Evolutionary conservation across 345 rosid species (phyloP), one percentile per base, ranked within the genome.

Genomic region (Pugionium dolabratum): DNA sequence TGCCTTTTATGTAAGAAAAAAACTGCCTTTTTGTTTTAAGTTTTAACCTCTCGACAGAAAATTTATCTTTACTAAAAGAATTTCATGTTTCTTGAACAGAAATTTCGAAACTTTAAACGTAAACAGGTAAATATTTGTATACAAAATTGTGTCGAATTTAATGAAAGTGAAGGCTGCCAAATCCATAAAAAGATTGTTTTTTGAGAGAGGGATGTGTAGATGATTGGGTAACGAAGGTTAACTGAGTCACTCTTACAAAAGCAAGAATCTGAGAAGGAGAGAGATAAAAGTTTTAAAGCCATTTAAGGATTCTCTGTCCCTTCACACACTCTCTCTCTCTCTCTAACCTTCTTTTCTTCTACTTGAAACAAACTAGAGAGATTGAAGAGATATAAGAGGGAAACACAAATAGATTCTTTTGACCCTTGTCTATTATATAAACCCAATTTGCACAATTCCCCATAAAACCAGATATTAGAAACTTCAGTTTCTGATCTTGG

Each of bases 311-410:
- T 64, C 76, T 72, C 71, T 64, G 35, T 31, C 62, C 36, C 40
- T 65, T 58, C 70, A 64, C 48, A 64, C 48, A 58, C 61, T 18
- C 0, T 18, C 18, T 37, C 31, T 47, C 49, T 70, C 56, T 47
- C 59, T 49, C 73, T 60, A 31, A 46, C 37, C 71, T 72, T 72
- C 73, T 61, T 73, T 73, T 67, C 69, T 60, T 73, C 69, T 61
- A 25, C 68, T 60, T 73, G 53, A 73, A 73, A 73, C 77, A 66
- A 59, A 35, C 72, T 30, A 56, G 5, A 55, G 32, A 57, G 31
- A 36, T 27, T 47, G 36, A 52, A 62, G 60, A 54, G 28, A 43
- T 36, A 40, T 9, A 31, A 9, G 32, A 18, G 39, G 34, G 9
- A n/a, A 46, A 47, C 53, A 54, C 62, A 59, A 26, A 40, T 45